Evolutionary conservation across 2,329 filamentous ascomycete genomes (phyloP).

Genomic region (Corinectria fuckeliana): DNA sequence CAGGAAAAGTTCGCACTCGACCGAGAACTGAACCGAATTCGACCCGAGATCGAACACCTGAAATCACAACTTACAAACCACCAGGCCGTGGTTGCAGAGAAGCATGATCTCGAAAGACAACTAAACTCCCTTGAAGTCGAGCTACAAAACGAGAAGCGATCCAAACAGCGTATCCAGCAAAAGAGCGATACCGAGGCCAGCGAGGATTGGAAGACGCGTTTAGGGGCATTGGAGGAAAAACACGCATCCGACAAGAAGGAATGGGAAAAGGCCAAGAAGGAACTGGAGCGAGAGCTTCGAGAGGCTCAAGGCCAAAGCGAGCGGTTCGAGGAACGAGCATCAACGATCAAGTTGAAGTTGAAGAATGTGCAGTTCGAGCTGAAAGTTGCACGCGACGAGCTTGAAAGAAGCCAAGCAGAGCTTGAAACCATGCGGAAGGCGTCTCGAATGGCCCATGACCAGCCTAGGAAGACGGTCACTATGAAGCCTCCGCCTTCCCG

Average conservation of each 20-base stretch:
- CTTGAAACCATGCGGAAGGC: conserved; percentile 43
- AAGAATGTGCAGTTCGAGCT: conserved; percentile 74
- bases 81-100: conserved; percentile 76
- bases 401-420: conserved; percentile 49
- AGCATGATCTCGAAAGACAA: conserved; percentile 79
- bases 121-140: conserved; percentile 79
- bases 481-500: conserved; percentile 45
- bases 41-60: conserved; percentile 63
- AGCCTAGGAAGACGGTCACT: conserved; percentile 30
- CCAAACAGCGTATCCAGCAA: conserved; percentile 41
- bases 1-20: conserved; percentile 62
- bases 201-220: conserved; percentile 49
- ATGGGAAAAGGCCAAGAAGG: conserved; percentile 53
- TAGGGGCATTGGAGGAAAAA: conserved; percentile 47
- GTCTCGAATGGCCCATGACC: conserved; percentile 25
- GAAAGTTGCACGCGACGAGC: conserved; percentile 61
- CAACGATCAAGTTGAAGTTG: conserved; percentile 72
- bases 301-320: conserved; percentile 69
- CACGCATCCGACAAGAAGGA: conserved; percentile 52
- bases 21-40: conserved; percentile 59
- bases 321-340: conserved; percentile 73
- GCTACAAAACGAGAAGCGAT: conserved; percentile 75
- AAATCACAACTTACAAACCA: conserved; percentile 63
- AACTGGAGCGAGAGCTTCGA: conserved; percentile 59
- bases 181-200: conserved; percentile 47